A percentile compares a stretch with the other conserved stretches of the same genome.
phyloP scores from a whole-genome alignment of 2,329 filamentous ascomycete species.

The Monosporascus sp. region DNA sequence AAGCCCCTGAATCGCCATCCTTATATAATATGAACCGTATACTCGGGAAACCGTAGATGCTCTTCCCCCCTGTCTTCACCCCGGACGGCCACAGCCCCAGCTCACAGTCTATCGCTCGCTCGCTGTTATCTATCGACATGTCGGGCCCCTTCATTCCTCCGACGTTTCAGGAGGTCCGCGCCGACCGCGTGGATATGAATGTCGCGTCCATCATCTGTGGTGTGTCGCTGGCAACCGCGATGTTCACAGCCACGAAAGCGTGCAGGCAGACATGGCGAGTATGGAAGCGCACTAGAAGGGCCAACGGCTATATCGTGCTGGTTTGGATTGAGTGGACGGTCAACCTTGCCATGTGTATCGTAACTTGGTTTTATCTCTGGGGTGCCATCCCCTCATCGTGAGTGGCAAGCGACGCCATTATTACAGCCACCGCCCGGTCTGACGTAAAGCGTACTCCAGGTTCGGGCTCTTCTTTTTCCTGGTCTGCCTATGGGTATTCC shows the following conservation, averaged over 20 bases:
- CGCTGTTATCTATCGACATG: too few species aligned
- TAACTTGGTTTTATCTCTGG: constrained; percentile 25
- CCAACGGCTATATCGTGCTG: constrained; percentile 28
- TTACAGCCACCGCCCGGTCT: too few species aligned
- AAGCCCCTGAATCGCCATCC: too few species aligned
- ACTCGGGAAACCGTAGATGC: too few species aligned
- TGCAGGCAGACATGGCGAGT: constrained; percentile 24
- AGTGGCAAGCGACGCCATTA: background rate
- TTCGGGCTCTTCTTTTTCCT: constrained; percentile 17
- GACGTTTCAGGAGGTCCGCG: too few species aligned
- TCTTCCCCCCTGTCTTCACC: too few species aligned
- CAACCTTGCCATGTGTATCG: constrained; percentile 22
- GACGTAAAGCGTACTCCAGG: background rate
- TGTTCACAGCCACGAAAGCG: constrained; percentile 23
- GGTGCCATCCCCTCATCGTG: constrained; percentile 21
- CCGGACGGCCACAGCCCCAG: too few species aligned
- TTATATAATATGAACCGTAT: too few species aligned
- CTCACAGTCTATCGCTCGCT: too few species aligned
- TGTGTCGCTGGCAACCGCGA: constrained; percentile 25
- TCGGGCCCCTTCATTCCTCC: too few species aligned
- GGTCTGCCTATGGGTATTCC: constrained; percentile 25
- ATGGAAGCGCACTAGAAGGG: constrained; percentile 16
- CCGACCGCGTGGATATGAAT: constrained; percentile 14
- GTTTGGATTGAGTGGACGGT: constrained; percentile 29
- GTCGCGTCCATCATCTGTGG: constrained; percentile 29